A percentile compares a stretch with the other conserved stretches of the same genome.
Evolutionary conservation across 305 asterid genomes (phyloP).

Genomic region (Fraxinus xanthoxyloides): DNA sequence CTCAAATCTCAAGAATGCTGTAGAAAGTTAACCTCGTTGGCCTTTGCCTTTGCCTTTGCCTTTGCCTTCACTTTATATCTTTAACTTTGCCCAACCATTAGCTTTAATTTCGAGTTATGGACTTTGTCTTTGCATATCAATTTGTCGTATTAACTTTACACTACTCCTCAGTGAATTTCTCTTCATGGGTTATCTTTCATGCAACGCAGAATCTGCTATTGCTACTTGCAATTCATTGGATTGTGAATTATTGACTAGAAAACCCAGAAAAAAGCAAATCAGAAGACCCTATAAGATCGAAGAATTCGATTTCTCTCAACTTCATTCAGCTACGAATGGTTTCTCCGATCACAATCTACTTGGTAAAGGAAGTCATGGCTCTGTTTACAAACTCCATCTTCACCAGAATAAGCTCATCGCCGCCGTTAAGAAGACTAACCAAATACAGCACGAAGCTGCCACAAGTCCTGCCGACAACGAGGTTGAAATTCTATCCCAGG

Average conservation of each 20-base stretch:
- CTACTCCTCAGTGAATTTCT: neutral
- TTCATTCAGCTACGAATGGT: neutral
- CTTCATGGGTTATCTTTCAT: conserved; percentile 68
- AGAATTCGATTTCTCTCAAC: conserved; percentile 56
- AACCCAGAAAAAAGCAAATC: neutral
- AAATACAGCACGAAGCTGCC: conserved; percentile 12
- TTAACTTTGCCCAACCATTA: conserved; percentile 20
- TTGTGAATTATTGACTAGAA: conserved; percentile 38
- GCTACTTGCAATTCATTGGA: conserved; percentile 65
- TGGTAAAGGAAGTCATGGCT: conserved; percentile 83
- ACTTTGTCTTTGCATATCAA: conserved; percentile 20
- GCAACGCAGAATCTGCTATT: conserved; percentile 67
- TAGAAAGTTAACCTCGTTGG: conserved; percentile 19
- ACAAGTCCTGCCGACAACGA: conserved; percentile 55
- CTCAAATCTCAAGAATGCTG: conserved; percentile 37
- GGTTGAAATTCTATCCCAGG: conserved; percentile 63
- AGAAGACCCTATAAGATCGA: conserved; percentile 30
- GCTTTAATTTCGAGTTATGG: conserved; percentile 39
- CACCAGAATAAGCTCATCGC: conserved; percentile 33
- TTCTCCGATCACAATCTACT: conserved; percentile 64
- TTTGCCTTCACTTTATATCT: conserved; percentile 26
- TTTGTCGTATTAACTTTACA: neutral
- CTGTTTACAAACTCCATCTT: conserved; percentile 63
- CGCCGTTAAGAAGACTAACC: conserved; percentile 62
- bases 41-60: too few relatives aligned